Conservation (phyloP, 176 grass and related monocot species). For the Leersia perrieri region DNA sequence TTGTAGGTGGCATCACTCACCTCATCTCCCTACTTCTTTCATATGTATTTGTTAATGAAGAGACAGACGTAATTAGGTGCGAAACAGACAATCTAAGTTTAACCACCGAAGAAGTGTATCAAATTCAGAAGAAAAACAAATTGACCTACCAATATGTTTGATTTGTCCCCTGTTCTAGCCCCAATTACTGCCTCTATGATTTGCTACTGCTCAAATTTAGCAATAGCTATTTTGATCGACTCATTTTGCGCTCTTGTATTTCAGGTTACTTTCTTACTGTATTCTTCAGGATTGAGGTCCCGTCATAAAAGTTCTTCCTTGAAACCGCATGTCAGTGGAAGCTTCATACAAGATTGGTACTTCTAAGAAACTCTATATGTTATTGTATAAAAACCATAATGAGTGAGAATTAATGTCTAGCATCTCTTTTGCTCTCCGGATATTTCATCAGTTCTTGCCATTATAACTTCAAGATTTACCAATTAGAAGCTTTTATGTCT, state of each 20-base stretch:
- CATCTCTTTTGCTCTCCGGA: not conserved
- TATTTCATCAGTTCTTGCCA: conserved; percentile 12
- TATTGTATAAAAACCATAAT: not conserved
- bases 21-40: not conserved
- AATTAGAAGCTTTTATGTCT: not conserved
- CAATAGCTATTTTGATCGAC: not conserved
- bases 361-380: conserved; percentile 1
- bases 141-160: not conserved
- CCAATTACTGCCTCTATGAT: not conserved
- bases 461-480: not conserved
- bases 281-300: conserved; percentile 60
- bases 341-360: conserved; percentile 93
- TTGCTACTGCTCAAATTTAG: not conserved
- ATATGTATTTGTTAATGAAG: not conserved
- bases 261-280: conserved; percentile 68
- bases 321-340: conserved; percentile 71
- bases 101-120: not conserved
- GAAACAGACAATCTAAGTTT: not conserved
- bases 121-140: not conserved
- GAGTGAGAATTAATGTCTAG: not conserved
- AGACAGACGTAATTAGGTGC: not conserved
- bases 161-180: not conserved
- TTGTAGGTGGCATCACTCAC: conserved; percentile 47
- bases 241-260: conserved; percentile 19
- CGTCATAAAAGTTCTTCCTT: conserved; percentile 68